Evolutionary conservation across 257 asterid genomes (phyloP), one percentile per base, ranked within the genome.

Genomic region (Cinchona pubescens): DNA sequence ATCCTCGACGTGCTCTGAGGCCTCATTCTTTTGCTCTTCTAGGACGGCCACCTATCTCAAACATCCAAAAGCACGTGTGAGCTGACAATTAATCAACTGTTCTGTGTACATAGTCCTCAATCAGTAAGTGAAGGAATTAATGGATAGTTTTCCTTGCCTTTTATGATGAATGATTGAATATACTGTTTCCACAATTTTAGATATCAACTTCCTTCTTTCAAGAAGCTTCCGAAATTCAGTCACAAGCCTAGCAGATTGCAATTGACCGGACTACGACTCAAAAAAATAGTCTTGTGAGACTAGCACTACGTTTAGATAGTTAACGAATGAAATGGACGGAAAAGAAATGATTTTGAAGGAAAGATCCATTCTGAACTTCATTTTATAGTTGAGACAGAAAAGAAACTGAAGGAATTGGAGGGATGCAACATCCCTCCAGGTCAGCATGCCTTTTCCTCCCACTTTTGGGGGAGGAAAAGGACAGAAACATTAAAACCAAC

Each of bases 21-120:
- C 75, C 81, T 94, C 97, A 18, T 79, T 80, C 76, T 86, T 86
- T 86, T 86, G 97, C 76, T 94, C 98, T 87, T 94, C 98, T 34
- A 94, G 85, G 80, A 90, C 84, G 46, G 86, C 79, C 69, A 90
- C 79, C 98, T 94, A 80, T 78, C 73, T 61, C 80, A 74, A 73
- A 43, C 78, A 51, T 73, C 30, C 55, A 69, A 74, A 59, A 43
- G 65, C 49, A 77, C 21, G 68, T 30, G 59, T 77, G 43, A 78
- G 78, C 46, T 21, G 49, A 64, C 34, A 78, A 61, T 71, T 5
- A 61, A 51, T 3, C 45, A 59, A 25, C 12, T n/a, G 71, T 32
- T 21, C 40, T 23, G 5, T 11, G n/a, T 27, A 10, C 6, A 30
- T 40, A 34, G n/a, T 25, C 29, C 37, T 16, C 19, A 75, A 51